A percentile compares a stretch with the other conserved stretches of the same genome.
These are phyloP conservation scores for Dendrocalamus sinicus DNA, from an alignment of 176 grass and related monocot genomes.

Conservation along the genomic window DNA sequence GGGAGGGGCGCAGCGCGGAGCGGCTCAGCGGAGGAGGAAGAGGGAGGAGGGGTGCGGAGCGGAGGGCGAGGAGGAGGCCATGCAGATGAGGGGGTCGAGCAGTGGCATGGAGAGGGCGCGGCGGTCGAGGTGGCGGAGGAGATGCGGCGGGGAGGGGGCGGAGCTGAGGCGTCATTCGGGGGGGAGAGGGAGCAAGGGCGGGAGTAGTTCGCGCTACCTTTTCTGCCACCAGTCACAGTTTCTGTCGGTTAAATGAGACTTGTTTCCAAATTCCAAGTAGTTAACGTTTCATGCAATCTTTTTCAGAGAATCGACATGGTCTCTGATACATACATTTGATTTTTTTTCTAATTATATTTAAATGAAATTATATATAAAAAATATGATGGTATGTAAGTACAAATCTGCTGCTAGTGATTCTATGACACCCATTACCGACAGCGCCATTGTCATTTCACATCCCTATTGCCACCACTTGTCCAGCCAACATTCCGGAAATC, in stretches of 20 bases:
- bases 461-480: too few species aligned
- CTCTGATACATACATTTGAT: too few species aligned
- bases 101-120: slow-evolving; percentile 34
- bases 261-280: too few species aligned
- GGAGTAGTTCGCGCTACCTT: neutral
- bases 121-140: slow-evolving; percentile 38
- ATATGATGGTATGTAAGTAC: too few species aligned
- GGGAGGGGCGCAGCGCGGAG: slow-evolving; percentile 47
- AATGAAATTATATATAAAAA: too few species aligned
- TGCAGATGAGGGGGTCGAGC: slow-evolving; percentile 48
- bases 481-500: too few species aligned
- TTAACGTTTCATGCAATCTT: too few species aligned
- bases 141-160: slow-evolving; percentile 16
- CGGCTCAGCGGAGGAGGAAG: slow-evolving; percentile 48
- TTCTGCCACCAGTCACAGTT: neutral
- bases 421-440: too few species aligned
- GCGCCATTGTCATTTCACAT: too few species aligned
- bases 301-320: too few species aligned
- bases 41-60: slow-evolving; percentile 50
- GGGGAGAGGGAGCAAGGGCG: neutral
- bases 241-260: neutral
- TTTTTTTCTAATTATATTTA: too few species aligned
- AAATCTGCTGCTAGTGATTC: too few species aligned
- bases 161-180: neutral
- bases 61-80: slow-evolving; percentile 45